Percentiles rank a stretch among this genome's conserved stretches.
phyloP scores from a whole-genome alignment of 345 rosid genomes.

The Populus nigra region DNA sequence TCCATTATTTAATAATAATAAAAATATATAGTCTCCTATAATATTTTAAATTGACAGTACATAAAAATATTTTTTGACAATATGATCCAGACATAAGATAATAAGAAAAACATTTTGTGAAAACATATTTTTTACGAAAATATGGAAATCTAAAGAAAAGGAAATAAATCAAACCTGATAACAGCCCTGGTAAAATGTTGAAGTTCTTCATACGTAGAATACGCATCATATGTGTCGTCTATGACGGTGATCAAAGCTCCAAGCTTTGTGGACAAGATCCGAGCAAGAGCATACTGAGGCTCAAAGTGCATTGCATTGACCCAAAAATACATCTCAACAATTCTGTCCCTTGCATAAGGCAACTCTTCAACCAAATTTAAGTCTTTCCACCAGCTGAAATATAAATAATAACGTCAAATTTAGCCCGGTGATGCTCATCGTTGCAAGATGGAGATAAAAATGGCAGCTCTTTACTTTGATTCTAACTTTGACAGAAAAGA shows the following conservation, averaged over 20 bases:
- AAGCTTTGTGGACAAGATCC: background rate
- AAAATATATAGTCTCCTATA: too few relatives aligned
- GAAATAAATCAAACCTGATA: background rate
- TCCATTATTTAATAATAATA: too few relatives aligned
- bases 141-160: too few relatives aligned
- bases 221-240: constrained; percentile 14
- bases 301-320: background rate
- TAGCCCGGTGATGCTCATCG: background rate
- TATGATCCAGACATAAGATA: too few relatives aligned
- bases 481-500: too few relatives aligned
- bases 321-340: constrained; percentile 12
- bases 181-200: background rate
- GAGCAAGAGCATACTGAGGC: background rate
- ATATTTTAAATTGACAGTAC: too few relatives aligned
- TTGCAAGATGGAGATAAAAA: background rate
- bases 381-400: constrained; percentile 19
- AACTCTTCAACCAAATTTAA: background rate
- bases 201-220: constrained; percentile 9
- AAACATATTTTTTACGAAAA: too few relatives aligned
- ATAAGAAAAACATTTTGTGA: too few relatives aligned
- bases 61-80: too few relatives aligned
- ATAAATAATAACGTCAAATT: background rate
- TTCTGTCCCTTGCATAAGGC: constrained; percentile 16
- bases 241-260: background rate
- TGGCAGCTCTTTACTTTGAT: too few relatives aligned